A percentile compares a stretch with the other conserved stretches of the same genome.
phyloP scores from a whole-genome alignment of 177 flowering plant species.

The Vitis hybrid region DNA sequence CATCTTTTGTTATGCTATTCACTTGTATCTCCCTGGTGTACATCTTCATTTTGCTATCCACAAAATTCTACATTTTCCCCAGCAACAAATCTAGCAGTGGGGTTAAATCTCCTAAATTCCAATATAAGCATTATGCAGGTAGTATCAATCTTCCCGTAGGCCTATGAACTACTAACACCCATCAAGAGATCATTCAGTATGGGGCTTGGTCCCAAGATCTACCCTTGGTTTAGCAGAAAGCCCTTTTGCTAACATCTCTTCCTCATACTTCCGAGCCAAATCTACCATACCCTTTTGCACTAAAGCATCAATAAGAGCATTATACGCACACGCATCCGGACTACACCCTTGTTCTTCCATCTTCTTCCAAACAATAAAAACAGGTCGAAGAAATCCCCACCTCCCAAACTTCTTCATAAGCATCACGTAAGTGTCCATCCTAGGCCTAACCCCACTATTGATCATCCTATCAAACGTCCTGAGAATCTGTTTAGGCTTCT shows the following conservation, averaged over 20 bases:
- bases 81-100: too few species aligned
- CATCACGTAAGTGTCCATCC: conserved; percentile 89
- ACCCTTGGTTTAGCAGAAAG: conserved; percentile 72
- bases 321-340: conserved; percentile 76
- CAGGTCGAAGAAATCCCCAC: conserved; percentile 90
- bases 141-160: too few species aligned
- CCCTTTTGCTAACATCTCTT: conserved; percentile 82
- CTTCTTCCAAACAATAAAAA: conserved; percentile 70
- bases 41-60: background rate
- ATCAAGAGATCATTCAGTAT: conserved; percentile 1
- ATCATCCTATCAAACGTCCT: conserved; percentile 76
- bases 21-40: background rate
- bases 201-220: conserved; percentile 46
- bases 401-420: conserved; percentile 87
- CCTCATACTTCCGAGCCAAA: conserved; percentile 75
- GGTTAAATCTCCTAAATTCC: too few species aligned
- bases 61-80: too few species aligned
- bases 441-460: conserved; percentile 62
- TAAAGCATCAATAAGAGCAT: conserved; percentile 87
- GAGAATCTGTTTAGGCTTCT: conserved; percentile 73
- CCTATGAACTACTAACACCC: too few species aligned
- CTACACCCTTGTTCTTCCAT: conserved; percentile 76
- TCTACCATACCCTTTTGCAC: conserved; percentile 82
- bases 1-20: background rate
- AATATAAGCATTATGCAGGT: too few species aligned